Base-by-base conservation (phyloP, 805 yeast genomes). In the Ogataea neopini region DNA sequence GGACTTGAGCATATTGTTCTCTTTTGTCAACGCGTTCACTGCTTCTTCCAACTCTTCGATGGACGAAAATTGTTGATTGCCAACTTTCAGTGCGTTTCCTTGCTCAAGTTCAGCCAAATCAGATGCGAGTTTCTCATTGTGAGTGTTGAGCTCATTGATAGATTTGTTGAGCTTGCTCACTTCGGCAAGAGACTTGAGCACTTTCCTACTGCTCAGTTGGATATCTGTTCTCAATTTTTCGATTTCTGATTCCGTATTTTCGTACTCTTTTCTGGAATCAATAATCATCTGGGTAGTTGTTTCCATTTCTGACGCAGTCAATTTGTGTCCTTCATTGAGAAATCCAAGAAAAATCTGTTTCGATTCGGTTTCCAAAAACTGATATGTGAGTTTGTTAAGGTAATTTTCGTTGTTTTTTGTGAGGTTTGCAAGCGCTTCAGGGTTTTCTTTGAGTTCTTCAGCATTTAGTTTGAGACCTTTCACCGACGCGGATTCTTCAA, bases 321-420 rank as follows among this genome's bases (percentile, higher is more conserved):
- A 39, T 15, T 54, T 57, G 11, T 56, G 56, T 7, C 66, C 66
- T 43, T 64, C 70, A 10, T 80, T 67, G 8, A 85, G 66, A 22
- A 71, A 68, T 30, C 86, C 66, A 30, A 86, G 66, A 62, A 86
- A 85, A 61, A 79, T 76, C 53, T 84, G 87, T 51, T 86, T 78
- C 3, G 89, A 76, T 52, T 84, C 90, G 57, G 84, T 86, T 60
- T 86, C 92, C 35, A 84, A 61, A 58, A 81, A 86, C 47, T 82
- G 76, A 51, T 83, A 83, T 56, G 83, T 81, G 35, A 84, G 67
- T 48, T 83, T 75, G 14, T 77, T 74, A 49, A 78, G 77, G 20
- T 74, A 58, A 51, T 72, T 72, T 48, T 70, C 69, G 47, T 71
- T 71, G 35, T 60, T 56, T 30, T 50, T 50, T 17, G 60, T 51